These are phyloP conservation scores for Dinochytrium kinnereticum DNA, from an alignment of 371 early-diverging fungal species.

Conservation along the genomic window DNA sequence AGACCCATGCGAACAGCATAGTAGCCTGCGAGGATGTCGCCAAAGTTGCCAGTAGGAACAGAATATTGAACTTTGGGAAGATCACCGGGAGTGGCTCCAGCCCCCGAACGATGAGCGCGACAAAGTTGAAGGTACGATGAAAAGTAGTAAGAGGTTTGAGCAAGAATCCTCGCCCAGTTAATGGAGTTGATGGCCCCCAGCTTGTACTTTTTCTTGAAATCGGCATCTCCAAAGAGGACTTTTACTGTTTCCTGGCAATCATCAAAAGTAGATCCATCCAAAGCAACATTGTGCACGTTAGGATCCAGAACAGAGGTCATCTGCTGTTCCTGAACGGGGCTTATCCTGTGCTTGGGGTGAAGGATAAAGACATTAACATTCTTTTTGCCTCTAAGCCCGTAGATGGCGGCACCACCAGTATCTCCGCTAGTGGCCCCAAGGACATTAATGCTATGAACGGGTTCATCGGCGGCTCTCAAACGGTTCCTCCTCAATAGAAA, in stretches of 20 bases:
- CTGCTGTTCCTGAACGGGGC: slow-evolving; percentile 94
- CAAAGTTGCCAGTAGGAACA: slow-evolving; percentile 99
- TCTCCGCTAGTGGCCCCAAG: slow-evolving; percentile 98
- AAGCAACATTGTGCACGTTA: slow-evolving; percentile 91
- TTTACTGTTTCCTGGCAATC: slow-evolving; percentile 97
- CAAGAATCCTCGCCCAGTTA: slow-evolving; percentile 97
- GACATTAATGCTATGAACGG: slow-evolving; percentile 78
- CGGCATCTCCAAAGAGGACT: slow-evolving; percentile 79
- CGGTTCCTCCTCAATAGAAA: slow-evolving; percentile 84
- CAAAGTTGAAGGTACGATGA: slow-evolving; percentile 75
- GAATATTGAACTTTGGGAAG: slow-evolving; percentile 72
- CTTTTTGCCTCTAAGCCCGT: slow-evolving; percentile 92
- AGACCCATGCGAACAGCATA: slow-evolving; percentile 92
- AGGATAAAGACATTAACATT: slow-evolving; percentile 92
- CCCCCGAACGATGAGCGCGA: background rate
- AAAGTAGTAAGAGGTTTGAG: slow-evolving; percentile 95
- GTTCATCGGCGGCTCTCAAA: slow-evolving; percentile 30
- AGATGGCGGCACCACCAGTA: slow-evolving; percentile 98
- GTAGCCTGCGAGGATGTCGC: slow-evolving; percentile 95
- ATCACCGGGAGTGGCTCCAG: slow-evolving; percentile 18
- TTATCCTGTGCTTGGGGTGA: slow-evolving; percentile 89
- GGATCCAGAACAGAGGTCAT: slow-evolving; percentile 94
- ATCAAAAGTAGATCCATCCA: slow-evolving; percentile 91
- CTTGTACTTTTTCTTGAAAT: slow-evolving; percentile 75
- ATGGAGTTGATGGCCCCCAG: slow-evolving; percentile 98